Base-by-base conservation (phyloP, 139 green algal species). In the Coelastrella sp. region DNA sequence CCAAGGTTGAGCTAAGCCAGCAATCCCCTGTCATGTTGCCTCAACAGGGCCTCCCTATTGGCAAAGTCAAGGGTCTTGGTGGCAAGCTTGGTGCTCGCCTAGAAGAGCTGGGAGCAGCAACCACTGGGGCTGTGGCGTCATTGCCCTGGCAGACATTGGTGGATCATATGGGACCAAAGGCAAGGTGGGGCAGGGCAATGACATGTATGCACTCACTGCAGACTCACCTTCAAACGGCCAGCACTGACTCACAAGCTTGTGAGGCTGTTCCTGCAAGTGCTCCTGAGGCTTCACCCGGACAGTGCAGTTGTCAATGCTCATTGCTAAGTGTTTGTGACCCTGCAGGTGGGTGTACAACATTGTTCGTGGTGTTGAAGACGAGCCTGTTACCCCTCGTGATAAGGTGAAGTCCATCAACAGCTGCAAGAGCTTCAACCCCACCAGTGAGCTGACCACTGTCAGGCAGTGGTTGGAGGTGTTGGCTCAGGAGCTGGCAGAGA, bases 21-120 rank as follows among this genome's bases (percentile, higher is more conserved):
- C n/a, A n/a, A n/a, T n/a, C n/a, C n/a, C n/a, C n/a, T n/a, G n/a
- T n/a, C n/a, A n/a, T n/a, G n/a, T n/a, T n/a, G n/a, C n/a, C n/a
- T n/a, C n/a, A n/a, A n/a, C 76, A 93, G 86, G 88, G 91, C 41
- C 80, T 98, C 79, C 91, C 96, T 1, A 81, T 98, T 34, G 89
- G 75, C 50, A 98, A 98, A 87, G 88, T 98, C 38, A 88, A 91
- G 37, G 93, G 93, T 50, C 92, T 98, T 81, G 96, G 96, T 13
- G 95, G 96, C 60, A 98, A 98, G 91, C 89, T 98, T 80, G 95
- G 95, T 66, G 81, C 94, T 53, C 83, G 79, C 69, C 68, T 89
- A 25, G 32, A 90, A 69, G 64, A 45, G 8, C 88, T 94, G 60
- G 90, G 91, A 15, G 93, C 91, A 57, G 59, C 43, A 23, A 96